Base-by-base conservation (phyloP, 306 rosid genomes). In the Cucumis melo region DNA sequence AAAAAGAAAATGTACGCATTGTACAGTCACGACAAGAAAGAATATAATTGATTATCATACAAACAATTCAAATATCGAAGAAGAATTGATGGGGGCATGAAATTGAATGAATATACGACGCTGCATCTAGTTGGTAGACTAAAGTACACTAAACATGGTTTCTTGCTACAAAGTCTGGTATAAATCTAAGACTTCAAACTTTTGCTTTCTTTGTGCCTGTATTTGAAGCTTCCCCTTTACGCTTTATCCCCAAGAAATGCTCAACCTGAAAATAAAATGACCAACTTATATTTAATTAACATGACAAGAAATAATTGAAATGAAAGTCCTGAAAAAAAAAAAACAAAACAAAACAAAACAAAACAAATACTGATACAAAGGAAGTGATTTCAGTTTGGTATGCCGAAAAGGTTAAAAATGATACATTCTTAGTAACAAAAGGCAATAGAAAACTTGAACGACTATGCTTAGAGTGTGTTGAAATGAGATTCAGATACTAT, bases 221-320 rank as follows among this genome's bases (percentile, higher is more conserved):
- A 82, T 73, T 84, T 60, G 86, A 56, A 34, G 90, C 51, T 73
- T 91, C 97, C 4, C 87, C 87, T 85, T 91, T 90, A 81, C 96
- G 90, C 88, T 91, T 94, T 44, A 94, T 91, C 75, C 98, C 98
- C 80, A 94, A 85, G 82, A 87, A 94, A 83, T 91, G 96, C 81
- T 94, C 97, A 23, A 91, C 98, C 98, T 91, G 88, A 80, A 77
- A 81, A 72, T 71, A 20, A 11, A 46, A 80, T 8, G 41, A 16
- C 10, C 32, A 24, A 74, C 12, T 57, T 10, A 29, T 53, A 19
- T 70, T 16, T 16, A 17, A 58, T 19, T 55, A 55, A 34, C 29
- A 27, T 29, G n/a, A 5, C 36, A 59, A 9, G 11, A 17, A 7
- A 62, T 8, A 13, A 3, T 13, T 16, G 19, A 36, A 7, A 2